Conservation (phyloP, 202 grass and related monocot genomes). For the Zoysia matrella region DNA sequence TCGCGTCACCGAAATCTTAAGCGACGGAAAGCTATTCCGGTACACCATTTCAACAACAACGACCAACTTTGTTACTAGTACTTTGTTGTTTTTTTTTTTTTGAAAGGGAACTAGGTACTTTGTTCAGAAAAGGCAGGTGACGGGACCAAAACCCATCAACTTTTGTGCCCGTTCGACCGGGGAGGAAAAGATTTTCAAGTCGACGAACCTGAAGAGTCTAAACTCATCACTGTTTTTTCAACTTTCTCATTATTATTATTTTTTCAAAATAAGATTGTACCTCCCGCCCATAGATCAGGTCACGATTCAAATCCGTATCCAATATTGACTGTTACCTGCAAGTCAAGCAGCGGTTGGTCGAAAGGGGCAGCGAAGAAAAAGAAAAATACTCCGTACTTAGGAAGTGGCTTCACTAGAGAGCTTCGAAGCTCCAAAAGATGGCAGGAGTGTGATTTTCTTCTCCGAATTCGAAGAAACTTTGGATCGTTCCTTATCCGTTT, state of each 20-base stretch:
- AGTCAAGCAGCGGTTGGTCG: not conserved
- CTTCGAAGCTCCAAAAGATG: not conserved
- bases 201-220: not conserved
- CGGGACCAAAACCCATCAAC: constrained; percentile 1
- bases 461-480: not conserved
- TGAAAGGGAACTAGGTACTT: not conserved
- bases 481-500: constrained; percentile 1
- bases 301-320: no score
- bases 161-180: not conserved
- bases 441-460: not conserved
- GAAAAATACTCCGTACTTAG: no score
- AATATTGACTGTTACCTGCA: no score
- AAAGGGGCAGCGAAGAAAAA: not conserved
- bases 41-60: not conserved
- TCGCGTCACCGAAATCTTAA: constrained; percentile 15
- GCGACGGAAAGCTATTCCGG: not conserved
- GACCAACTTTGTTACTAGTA: not conserved
- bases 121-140: not conserved
- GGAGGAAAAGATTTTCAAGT: not conserved
- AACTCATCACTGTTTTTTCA: not conserved
- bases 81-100: no score
- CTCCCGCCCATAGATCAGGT: no score
- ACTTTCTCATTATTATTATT: not conserved
- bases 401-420: no score
- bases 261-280: no score